Base-by-base conservation (phyloP, 169 alveolate species). In the Theileria parva region DNA sequence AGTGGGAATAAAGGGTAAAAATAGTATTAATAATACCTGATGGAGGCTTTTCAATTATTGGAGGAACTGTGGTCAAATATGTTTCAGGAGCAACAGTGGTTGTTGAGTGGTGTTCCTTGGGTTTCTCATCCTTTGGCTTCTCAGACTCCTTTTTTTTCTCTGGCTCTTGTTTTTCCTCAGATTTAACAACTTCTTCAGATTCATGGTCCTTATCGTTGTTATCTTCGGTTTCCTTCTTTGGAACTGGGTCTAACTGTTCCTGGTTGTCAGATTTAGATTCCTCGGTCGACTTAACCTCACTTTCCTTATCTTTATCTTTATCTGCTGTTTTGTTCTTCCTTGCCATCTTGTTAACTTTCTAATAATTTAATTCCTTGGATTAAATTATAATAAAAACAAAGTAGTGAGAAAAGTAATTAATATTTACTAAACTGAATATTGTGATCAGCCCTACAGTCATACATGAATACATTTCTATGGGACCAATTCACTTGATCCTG, bases 81-180 rank as follows among this genome's bases (percentile, higher is more conserved):
- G 66, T 57, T 57, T 57, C 66, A 57, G 66, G 32, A 17, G 37
- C 34, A n/a, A 25, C 53, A 44, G 53, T 44, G 53, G 53, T 44
- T 15, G 53, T 44, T 8, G 53, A 7, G 12, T 44, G 15, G 8
- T 44, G 28, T 25, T 57, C 66, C n/a, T 57, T 57, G 30, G 19
- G 11, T 19, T 19, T 25, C 11, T 19, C 34, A 8, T 57, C 66
- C 27, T 57, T 57, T 25, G 66, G 15, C 27, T 19, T 57, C n/a
- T 57, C 66, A 57, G 66, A 25, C 66, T 57, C 66, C 27, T 19
- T 57, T 21, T 19, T 25, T 19, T 57, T 57, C 37, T 19, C 27
- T 6, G 28, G 15, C 37, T 57, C 34, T 21, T 19, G 11, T 2
- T 25, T 25, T 8, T 0, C 66, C 5, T 19, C 34, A 25, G 66